Evolutionary conservation across 2,329 filamentous ascomycete species (phyloP), one percentile per base, ranked within the genome.

Genomic region (Emergomyces africanus): DNA sequence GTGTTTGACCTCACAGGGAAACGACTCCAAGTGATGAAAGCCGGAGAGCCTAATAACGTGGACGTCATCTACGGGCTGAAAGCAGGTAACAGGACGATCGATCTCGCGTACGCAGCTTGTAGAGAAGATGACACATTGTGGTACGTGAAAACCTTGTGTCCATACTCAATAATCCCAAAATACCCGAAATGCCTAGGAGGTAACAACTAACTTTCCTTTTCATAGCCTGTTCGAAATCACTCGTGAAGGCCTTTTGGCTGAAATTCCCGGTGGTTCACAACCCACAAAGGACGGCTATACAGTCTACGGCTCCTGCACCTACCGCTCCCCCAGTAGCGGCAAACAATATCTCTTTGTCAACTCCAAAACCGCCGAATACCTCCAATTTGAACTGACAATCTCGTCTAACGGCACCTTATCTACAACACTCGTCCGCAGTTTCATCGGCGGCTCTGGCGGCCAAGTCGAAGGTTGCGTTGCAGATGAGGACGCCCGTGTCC

Each of bases 291-390:
- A 74, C 0, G 73, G 74, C 60, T 81, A 77, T 62, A 69, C 71
- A 0, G 76, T 80, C 48, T 81, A 81, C 64, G 79, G 79, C 18
- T 81, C 79, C 6, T 82, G 77, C 62, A 74, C 74, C 30, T 82
- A 81, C 66, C 75, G 68, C 15, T 82, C 80, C 0, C 71, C 66
- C 5, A 75, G 67, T 37, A 76, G 74, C 0, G 74, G 72, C 28
- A 79, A 77, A 63, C 76, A 80, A 44, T 81, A 80, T 59, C 74
- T 82, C 25, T 81, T 81, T 57, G 78, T 81, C 61, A 82, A 82
- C 63, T 75, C 77, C 56, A 82, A 82, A 62, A 74, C 77, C 0
- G 77, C 79, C 0, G 70, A 76, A n/a, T 81, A 81, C 61, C 74
- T 81, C 0, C 79, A 82, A 64, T 81, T 78, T 60, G 77, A 80